These are phyloP conservation scores for Haplosporangium gracile DNA, from an alignment of 192 early-diverging fungal genomes.

Conservation along the genomic window DNA sequence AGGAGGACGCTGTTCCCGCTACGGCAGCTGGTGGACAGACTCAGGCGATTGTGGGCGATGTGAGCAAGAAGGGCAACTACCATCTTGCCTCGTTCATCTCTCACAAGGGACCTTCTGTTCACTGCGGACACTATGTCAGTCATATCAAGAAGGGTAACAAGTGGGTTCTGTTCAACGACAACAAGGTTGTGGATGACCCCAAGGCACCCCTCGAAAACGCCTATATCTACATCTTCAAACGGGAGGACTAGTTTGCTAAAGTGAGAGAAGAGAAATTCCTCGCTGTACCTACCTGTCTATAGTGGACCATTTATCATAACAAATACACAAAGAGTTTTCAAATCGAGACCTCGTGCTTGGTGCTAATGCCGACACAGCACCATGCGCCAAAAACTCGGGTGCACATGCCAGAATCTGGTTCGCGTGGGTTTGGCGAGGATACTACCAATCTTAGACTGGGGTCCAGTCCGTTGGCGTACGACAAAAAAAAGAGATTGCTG, in stretches of 20 bases:
- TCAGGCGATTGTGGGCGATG: conserved; percentile 47
- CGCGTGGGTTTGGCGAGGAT: too few relatives aligned
- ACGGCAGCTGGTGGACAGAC: conserved; percentile 18
- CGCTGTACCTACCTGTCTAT: background rate
- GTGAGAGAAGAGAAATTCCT: background rate
- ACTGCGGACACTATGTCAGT: conserved; percentile 97
- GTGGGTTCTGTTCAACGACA: conserved; percentile 97
- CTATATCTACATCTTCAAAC: conserved; percentile 80
- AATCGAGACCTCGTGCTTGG: too few relatives aligned
- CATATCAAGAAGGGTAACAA: conserved; percentile 77
- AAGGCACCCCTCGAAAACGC: conserved; percentile 74
- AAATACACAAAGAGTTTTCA: background rate
- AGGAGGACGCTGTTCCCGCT: conserved; percentile 18
- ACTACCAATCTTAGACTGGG: too few relatives aligned
- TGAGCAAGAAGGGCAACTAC: conserved; percentile 68
- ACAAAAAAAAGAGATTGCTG: too few relatives aligned
- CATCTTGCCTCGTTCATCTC: conserved; percentile 86
- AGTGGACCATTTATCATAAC: background rate
- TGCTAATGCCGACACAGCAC: too few relatives aligned
- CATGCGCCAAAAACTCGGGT: too few relatives aligned
- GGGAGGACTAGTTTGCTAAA: conserved; percentile 10
- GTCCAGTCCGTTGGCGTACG: too few relatives aligned
- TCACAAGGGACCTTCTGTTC: conserved; percentile 95
- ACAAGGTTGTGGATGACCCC: conserved; percentile 87
- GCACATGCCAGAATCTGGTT: too few relatives aligned